phyloP scores from a whole-genome alignment of 352 stramenopile genomes.

The Phytopythium oedochilum region DNA sequence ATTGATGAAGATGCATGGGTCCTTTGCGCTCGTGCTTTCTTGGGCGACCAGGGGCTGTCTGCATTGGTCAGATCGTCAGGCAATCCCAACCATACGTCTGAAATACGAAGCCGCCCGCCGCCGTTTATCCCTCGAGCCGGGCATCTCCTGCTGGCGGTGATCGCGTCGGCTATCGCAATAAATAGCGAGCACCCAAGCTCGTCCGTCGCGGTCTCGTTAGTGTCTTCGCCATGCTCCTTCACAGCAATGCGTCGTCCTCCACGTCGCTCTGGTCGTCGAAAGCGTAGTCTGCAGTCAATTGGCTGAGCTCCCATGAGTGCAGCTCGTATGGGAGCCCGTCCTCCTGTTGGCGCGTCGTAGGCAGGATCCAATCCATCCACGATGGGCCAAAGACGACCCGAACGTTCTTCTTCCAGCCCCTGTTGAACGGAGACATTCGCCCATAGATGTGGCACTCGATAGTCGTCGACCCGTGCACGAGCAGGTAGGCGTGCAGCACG shows the following conservation, averaged over 20 bases:
- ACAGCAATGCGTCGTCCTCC: conserved; percentile 59
- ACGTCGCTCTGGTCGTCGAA: conserved; percentile 39
- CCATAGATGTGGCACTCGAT: conserved; percentile 80
- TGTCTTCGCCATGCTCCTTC: not conserved
- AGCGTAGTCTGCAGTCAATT: conserved; percentile 37
- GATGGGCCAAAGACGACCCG: conserved; percentile 47
- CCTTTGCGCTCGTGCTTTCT: too few species aligned
- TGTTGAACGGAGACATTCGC: conserved; percentile 56
- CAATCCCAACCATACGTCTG: too few species aligned
- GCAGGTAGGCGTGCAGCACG: conserved; percentile 62
- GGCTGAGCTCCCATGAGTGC: conserved; percentile 39
- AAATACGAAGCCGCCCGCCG: too few species aligned
- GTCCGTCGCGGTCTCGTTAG: not conserved
- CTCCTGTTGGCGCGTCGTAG: conserved; percentile 17
- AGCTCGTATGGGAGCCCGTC: conserved; percentile 18
- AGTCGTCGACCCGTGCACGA: conserved; percentile 63
- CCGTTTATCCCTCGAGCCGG: too few species aligned
- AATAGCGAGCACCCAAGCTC: too few species aligned
- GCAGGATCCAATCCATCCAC: conserved; percentile 52
- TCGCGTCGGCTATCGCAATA: too few species aligned
- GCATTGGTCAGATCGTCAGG: too few species aligned
- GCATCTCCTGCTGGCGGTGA: too few species aligned
- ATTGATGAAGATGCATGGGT: too few species aligned
- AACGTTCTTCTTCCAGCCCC: conserved; percentile 57
- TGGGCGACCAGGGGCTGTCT: too few species aligned